A percentile compares a stretch with the other conserved stretches of the same genome.
phyloP scores from a whole-genome alignment of 1,284 basidiomycete genomes.

The Pisolithus thermaeus region DNA sequence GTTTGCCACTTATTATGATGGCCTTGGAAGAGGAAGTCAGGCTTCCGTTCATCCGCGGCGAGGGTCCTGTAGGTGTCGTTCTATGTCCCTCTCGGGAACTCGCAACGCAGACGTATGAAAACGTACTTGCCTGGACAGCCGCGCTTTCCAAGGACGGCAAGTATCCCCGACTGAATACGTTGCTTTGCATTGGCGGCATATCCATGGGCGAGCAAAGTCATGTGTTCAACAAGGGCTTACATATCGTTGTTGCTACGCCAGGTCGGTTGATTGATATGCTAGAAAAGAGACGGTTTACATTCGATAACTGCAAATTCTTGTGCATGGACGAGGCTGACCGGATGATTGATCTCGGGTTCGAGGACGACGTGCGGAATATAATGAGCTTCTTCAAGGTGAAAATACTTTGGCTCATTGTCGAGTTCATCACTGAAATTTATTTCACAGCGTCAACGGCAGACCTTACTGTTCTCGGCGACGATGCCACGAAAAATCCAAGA shows the following conservation, averaged over 20 bases:
- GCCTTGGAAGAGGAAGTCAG: slow-evolving; percentile 90
- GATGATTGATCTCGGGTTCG: slow-evolving; percentile 99
- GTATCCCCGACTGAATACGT: slow-evolving; percentile 82
- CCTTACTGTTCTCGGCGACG: slow-evolving; percentile 94
- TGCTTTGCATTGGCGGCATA: slow-evolving; percentile 97
- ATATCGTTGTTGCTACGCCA: slow-evolving; percentile 95
- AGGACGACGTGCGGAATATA: slow-evolving; percentile 97
- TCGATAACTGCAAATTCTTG: slow-evolving; percentile 89
- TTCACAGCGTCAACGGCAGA: slow-evolving; percentile 86
- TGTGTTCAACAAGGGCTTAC: slow-evolving; percentile 84
- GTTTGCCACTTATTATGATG: slow-evolving; percentile 92
- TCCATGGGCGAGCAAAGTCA: slow-evolving; percentile 96
- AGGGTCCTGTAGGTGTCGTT: slow-evolving; percentile 93
- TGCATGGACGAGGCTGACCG: slow-evolving; percentile 99
- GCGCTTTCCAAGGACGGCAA: slow-evolving; percentile 73
- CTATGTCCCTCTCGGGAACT: slow-evolving; percentile 94
- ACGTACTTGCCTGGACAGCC: slow-evolving; percentile 80
- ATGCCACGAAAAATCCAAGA: slow-evolving; percentile 99
- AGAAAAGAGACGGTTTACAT: slow-evolving; percentile 88
- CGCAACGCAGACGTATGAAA: slow-evolving; percentile 95
- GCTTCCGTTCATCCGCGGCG: slow-evolving; percentile 84
- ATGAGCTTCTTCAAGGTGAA: slow-evolving; percentile 95
- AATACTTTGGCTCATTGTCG: slow-evolving; percentile 11
- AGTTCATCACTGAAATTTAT: slow-evolving; percentile 12
- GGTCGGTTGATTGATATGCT: slow-evolving; percentile 96